Conservation (phyloP, 179 eudicot genomes). For the Camellia oleifera region DNA sequence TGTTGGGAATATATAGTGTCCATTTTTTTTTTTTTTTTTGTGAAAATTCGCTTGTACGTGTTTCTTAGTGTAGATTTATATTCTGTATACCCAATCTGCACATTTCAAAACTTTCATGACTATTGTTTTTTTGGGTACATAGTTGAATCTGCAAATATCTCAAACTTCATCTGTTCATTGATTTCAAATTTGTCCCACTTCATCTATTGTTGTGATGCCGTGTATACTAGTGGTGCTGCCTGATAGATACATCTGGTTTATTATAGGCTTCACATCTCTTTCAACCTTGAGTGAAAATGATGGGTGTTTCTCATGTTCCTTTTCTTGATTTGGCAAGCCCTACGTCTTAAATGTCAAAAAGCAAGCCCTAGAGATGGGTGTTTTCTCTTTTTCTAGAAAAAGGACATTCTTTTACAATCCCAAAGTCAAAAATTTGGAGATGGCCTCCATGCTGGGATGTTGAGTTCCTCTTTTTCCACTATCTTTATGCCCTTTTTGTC, state of each 20-base stretch:
- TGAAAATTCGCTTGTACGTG: too few species aligned
- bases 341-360: conserved; percentile 3
- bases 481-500: background rate
- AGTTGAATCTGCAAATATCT: too few species aligned
- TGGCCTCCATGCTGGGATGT: conserved; percentile 4
- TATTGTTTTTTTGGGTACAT: too few species aligned
- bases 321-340: background rate
- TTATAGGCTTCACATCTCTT: background rate
- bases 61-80: too few species aligned
- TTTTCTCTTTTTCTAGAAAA: conserved; percentile 12
- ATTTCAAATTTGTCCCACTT: background rate
- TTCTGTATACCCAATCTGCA: too few species aligned
- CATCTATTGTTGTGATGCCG: background rate
- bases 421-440: conserved; percentile 2
- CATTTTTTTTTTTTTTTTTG: too few species aligned
- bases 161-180: background rate
- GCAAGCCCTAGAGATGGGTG: conserved; percentile 14
- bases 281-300: background rate
- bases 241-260: background rate
- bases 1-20: too few species aligned
- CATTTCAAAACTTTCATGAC: too few species aligned
- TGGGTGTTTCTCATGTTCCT: background rate
- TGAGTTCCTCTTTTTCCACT: background rate
- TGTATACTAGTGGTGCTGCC: background rate
- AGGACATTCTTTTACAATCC: background rate